Conservation (phyloP, 2,329 filamentous ascomycete species). For the Fusarium sterilihyphosum region DNA sequence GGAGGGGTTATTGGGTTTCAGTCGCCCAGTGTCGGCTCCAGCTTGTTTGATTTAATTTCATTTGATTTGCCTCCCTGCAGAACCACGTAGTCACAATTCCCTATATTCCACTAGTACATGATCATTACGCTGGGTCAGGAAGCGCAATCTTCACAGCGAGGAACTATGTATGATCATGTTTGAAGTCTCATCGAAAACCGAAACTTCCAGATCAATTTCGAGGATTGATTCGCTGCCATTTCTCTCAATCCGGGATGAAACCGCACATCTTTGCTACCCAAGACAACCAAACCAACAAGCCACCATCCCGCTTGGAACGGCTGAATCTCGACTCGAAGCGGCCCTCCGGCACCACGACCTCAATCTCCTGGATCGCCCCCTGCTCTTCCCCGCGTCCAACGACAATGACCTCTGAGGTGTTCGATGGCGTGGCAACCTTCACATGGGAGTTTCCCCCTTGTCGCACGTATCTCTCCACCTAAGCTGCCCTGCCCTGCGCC, state of each 20-base stretch:
- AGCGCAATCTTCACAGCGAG: neutral
- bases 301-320: neutral
- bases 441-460: neutral
- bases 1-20: constrained; percentile 1
- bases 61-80: constrained; percentile 8
- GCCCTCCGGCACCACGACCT: neutral
- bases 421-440: constrained; percentile 19
- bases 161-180: neutral
- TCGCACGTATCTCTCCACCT: constrained; percentile 7
- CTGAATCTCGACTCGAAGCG: constrained; percentile 10
- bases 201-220: neutral
- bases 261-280: too few species aligned
- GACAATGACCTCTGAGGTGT: constrained; percentile 32
- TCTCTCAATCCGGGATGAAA: neutral
- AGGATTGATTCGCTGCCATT: neutral
- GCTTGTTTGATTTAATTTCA: neutral
- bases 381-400: neutral
- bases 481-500: neutral
- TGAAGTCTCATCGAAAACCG: neutral
- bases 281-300: neutral
- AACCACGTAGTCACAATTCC: neutral
- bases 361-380: neutral
- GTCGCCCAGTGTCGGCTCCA: neutral
- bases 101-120: neutral
- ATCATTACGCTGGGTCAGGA: neutral